Conservation (phyloP, 1,284 basidiomycete species). For the Anthracocystis setariae region DNA sequence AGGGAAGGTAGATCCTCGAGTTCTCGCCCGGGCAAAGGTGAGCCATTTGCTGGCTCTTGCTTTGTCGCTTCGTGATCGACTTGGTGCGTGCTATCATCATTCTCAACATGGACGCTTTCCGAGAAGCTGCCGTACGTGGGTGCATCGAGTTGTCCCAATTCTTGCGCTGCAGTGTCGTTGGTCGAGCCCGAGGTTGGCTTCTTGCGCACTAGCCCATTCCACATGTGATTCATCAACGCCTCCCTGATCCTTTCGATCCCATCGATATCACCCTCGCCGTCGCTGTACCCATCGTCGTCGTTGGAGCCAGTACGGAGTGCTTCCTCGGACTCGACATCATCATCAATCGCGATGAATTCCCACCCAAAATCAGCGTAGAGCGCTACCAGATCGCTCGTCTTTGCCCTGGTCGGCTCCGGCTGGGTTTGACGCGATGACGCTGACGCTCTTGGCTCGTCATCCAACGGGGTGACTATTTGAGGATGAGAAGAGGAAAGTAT, state of each 20-base stretch:
- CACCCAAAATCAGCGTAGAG: slow-evolving; percentile 57
- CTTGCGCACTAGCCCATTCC: slow-evolving; percentile 52
- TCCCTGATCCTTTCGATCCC: slow-evolving; percentile 56
- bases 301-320: neutral
- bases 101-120: slow-evolving; percentile 9
- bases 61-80: neutral
- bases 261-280: slow-evolving; percentile 25
- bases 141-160: neutral
- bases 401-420: neutral
- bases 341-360: slow-evolving; percentile 57
- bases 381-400: slow-evolving; percentile 39
- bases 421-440: neutral
- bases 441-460: slow-evolving; percentile 9
- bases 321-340: slow-evolving; percentile 7
- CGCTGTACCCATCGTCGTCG: slow-evolving; percentile 20
- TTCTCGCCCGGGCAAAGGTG: neutral
- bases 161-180: neutral
- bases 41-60: neutral
- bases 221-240: slow-evolving; percentile 57
- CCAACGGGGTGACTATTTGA: slow-evolving; percentile 15
- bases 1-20: slow-evolving; percentile 4
- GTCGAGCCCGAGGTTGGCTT: neutral
- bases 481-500: slow-evolving; percentile 10
- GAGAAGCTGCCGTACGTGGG: slow-evolving; percentile 9
- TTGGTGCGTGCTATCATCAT: slow-evolving; percentile 8